These are phyloP conservation scores for Leccinum angustisporum DNA, from an alignment of 1,284 basidiomycete genomes.

Conservation along the genomic window DNA sequence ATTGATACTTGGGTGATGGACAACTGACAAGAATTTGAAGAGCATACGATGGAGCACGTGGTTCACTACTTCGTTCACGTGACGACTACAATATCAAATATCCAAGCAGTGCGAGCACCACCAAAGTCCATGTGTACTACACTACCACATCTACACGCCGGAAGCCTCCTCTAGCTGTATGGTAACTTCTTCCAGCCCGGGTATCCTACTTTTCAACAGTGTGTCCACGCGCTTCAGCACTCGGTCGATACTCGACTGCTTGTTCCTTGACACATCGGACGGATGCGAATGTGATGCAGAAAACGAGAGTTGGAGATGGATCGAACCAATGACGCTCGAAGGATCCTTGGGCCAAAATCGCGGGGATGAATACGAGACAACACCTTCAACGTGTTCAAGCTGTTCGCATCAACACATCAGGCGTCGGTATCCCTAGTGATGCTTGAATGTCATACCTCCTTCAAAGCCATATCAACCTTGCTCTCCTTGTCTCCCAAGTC, in stretches of 20 bases:
- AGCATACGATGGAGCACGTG: not conserved
- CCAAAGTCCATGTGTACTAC: constrained; percentile 10
- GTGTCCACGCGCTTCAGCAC: constrained; percentile 76
- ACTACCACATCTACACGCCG: constrained; percentile 8
- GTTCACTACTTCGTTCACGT: not conserved
- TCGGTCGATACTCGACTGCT: constrained; percentile 59
- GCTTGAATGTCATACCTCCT: constrained; percentile 53
- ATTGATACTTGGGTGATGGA: not conserved
- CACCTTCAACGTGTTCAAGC: constrained; percentile 69
- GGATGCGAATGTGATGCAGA: constrained; percentile 42
- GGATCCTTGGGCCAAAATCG: constrained; percentile 98
- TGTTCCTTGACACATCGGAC: constrained; percentile 54
- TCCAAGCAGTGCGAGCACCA: constrained; percentile 8
- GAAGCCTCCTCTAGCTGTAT: constrained; percentile 71
- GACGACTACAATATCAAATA: constrained; percentile 11
- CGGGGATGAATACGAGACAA: constrained; percentile 78
- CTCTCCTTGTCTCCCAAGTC: constrained; percentile 76
- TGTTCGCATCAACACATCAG: constrained; percentile 36
- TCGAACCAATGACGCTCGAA: constrained; percentile 81
- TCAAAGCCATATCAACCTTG: constrained; percentile 70
- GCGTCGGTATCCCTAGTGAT: not conserved
- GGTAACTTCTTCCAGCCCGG: constrained; percentile 81
- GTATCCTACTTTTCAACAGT: constrained; percentile 68
- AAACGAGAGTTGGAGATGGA: constrained; percentile 76
- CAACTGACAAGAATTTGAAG: not conserved